Evolutionary conservation across 75 land plant genomes (phyloP).

Genomic region (Picea sitchensis): DNA sequence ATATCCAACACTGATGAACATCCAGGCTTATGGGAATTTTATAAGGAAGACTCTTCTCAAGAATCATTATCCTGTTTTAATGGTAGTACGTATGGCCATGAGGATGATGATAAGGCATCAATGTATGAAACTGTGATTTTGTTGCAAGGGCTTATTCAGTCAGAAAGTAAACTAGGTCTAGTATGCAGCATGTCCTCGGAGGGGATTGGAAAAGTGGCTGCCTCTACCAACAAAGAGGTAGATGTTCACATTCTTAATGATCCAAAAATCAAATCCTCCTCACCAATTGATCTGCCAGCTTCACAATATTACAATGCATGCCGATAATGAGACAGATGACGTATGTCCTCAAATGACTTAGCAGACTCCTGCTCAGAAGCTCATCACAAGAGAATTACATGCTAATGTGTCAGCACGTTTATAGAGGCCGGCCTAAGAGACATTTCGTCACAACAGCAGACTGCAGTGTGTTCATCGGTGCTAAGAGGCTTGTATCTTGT

Average conservation of each 20-base stretch:
- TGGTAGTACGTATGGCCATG: no score
- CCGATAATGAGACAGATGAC: conserved; percentile 85
- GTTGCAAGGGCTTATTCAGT: conserved; percentile 41
- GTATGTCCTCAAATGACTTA: conserved; percentile 88
- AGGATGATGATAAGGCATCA: conserved; percentile 59
- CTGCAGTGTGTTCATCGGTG: conserved; percentile 93
- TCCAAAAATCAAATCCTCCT: conserved; percentile 56
- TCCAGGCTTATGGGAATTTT: no score
- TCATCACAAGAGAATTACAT: conserved; percentile 70
- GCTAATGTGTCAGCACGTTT: conserved; percentile 54
- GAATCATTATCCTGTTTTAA: no score
- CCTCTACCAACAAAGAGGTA: conserved; percentile 59
- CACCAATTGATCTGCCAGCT: conserved; percentile 79
- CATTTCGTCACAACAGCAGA: conserved; percentile 79
- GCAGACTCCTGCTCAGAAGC: conserved; percentile 73
- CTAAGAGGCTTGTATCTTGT: conserved; percentile 81
- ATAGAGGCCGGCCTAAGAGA: conserved; percentile 75
- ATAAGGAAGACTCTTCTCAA: no score
- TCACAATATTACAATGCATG: conserved; percentile 83
- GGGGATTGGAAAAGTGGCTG: conserved; percentile 24
- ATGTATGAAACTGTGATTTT: conserved; percentile 42
- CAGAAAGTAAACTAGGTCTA: conserved; percentile 14
- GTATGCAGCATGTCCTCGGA: conserved; percentile 19
- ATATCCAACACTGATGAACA: no score
- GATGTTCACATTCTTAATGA: conserved; percentile 70